Conservation (phyloP, 768 basidiomycete genomes). For the Lactifluus rugatus region DNA sequence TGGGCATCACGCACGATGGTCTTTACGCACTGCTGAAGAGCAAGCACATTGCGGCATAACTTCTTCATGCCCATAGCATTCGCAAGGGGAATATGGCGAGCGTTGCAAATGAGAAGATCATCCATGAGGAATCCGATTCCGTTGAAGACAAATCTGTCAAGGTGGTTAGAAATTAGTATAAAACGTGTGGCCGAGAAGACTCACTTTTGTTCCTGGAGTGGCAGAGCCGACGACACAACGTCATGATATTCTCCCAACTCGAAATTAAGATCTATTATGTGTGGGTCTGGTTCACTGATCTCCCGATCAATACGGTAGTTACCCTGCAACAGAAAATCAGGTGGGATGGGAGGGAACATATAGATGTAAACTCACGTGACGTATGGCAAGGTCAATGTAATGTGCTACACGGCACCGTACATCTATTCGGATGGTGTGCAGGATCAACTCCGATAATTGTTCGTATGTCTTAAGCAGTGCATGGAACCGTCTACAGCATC, state of each 20-base stretch:
- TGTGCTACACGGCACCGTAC: constrained; percentile 76
- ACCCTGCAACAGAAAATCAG: constrained; percentile 42
- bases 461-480: constrained; percentile 85
- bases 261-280: constrained; percentile 75
- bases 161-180: constrained; percentile 13
- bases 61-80: constrained; percentile 77
- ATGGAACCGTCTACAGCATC: constrained; percentile 66
- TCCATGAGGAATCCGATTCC: constrained; percentile 84
- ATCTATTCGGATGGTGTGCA: constrained; percentile 83
- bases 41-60: constrained; percentile 79
- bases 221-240: constrained; percentile 49
- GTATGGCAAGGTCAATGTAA: constrained; percentile 57
- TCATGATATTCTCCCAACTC: constrained; percentile 74
- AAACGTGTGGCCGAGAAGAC: constrained; percentile 23
- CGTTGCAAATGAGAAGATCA: constrained; percentile 66
- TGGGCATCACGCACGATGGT: constrained; percentile 53
- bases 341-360: too few relatives aligned
- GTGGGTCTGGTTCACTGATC: constrained; percentile 83
- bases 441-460: constrained; percentile 76
- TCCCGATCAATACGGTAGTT: constrained; percentile 77
- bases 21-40: constrained; percentile 86
- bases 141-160: constrained; percentile 69
- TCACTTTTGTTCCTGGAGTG: constrained; percentile 57
- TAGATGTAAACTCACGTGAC: constrained; percentile 33
- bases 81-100: constrained; percentile 54